Evolutionary conservation across 371 early-diverging fungal genomes (phyloP), one percentile per base, ranked within the genome.

Genomic region (Blastocladiella emersonii): DNA sequence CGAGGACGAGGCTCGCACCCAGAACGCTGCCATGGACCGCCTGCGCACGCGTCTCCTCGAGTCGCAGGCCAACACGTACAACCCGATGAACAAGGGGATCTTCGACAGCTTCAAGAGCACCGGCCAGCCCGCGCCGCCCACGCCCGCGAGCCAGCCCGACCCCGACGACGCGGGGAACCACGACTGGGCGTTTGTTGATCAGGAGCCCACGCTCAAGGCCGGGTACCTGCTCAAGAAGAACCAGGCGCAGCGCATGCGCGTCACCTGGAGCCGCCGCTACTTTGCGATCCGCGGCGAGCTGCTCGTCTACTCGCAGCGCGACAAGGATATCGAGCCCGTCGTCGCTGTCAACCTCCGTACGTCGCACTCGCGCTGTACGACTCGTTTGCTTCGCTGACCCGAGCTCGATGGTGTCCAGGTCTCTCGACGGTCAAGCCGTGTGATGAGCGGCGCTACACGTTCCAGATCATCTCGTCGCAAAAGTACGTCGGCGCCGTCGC

Each of bases 391-490:
- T 17, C 23, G 10, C 37, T 30, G n/a, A 3, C 34, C 0, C 1
- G 19, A 7, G 27, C 37, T 57, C 1, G 25, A 15, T 30, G 32
- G 6, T 2, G 23, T n/a, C 21, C 1, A 13, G 19, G 57, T 17
- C 19, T 34, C 36, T 15, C 17, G 63, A 86, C 85, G 70, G 88
- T 93, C 34, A 88, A 86, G 67, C 75, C 74, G 0, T 71, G 78
- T 0, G 81, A 81, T 25, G 93, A 92, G 68, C 78, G 93, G 32
- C 79, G 90, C 15, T 87, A 85, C 64, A 83, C 87, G 61, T 92
- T 93, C 76, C 90, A 91, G 63, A 72, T 93, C 30, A 86, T 92
- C 34, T 86, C 90, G 0, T 90, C 92, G 4, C 79, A 76, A 65
- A 78, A 78, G 87, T 85, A 79, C 65, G 70, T 35, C 2, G 36